Percentiles rank a stretch among this genome's conserved stretches.
These are phyloP conservation scores for Microthlaspi erraticum DNA, from an alignment of 345 rosid genomes.

Conservation along the genomic window DNA sequence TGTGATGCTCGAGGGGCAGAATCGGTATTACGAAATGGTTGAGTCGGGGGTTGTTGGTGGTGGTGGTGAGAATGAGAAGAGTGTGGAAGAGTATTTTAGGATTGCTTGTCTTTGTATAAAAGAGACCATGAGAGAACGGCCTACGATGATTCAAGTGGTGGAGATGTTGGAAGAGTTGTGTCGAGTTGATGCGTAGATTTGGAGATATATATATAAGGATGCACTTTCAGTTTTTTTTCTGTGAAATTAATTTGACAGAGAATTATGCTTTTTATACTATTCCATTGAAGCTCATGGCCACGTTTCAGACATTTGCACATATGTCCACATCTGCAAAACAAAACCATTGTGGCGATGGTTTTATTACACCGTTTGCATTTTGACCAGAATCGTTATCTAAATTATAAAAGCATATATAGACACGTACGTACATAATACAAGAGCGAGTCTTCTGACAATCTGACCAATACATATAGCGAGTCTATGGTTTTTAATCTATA, in stretches of 20 bases:
- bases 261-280: too few species aligned
- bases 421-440: conserved; percentile 67
- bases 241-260: too few species aligned
- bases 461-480: too few species aligned
- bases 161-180: conserved; percentile 35
- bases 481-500: too few species aligned
- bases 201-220: too few species aligned
- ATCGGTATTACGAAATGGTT: conserved; percentile 58
- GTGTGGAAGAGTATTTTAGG: conserved; percentile 59
- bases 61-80: too few species aligned
- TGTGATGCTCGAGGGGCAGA: conserved; percentile 45
- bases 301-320: conserved; percentile 74
- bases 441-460: conserved; percentile 61
- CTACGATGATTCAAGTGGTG: conserved; percentile 59
- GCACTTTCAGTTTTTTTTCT: too few species aligned
- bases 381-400: not conserved
- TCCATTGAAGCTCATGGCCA: too few species aligned
- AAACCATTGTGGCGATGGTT: not conserved
- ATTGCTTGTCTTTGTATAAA: conserved; percentile 65
- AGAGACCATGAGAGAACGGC: conserved; percentile 57
- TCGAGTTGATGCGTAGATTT: too few species aligned
- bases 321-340: conserved; percentile 71
- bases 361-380: conserved; percentile 8
- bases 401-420: not conserved
- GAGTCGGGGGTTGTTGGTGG: conserved; percentile 8